Evolutionary conservation across 768 basidiomycete species (phyloP).

Genomic region (Hericium alpestre): DNA sequence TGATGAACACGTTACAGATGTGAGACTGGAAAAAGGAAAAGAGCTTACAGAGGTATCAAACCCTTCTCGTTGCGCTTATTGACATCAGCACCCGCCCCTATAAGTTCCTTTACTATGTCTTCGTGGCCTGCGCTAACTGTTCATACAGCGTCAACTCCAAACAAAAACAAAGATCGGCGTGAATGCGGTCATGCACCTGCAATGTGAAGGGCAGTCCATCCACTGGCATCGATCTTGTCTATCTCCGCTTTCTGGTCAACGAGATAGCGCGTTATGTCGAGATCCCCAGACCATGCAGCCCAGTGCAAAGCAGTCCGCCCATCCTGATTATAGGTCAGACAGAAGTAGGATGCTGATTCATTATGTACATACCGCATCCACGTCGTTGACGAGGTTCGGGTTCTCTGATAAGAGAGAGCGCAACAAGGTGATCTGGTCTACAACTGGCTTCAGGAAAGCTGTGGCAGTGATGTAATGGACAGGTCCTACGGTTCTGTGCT

Average conservation of each 20-base stretch:
- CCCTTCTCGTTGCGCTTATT: slow-evolving; percentile 77
- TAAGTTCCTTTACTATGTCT: slow-evolving; percentile 60
- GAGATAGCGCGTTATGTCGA: slow-evolving; percentile 57
- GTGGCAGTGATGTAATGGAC: slow-evolving; percentile 27
- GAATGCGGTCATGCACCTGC: slow-evolving; percentile 36
- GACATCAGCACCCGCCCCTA: slow-evolving; percentile 77
- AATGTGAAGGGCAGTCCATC: slow-evolving; percentile 77
- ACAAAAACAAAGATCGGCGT: neutral
- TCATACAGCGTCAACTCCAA: slow-evolving; percentile 8
- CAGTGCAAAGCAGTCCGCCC: slow-evolving; percentile 77
- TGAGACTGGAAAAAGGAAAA: slow-evolving; percentile 3
- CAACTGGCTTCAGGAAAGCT: slow-evolving; percentile 43
- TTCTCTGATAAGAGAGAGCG: slow-evolving; percentile 55
- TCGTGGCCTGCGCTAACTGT: slow-evolving; percentile 77
- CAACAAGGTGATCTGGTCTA: slow-evolving; percentile 66
- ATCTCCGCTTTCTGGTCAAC: slow-evolving; percentile 63
- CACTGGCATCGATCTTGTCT: slow-evolving; percentile 50
- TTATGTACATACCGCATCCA: slow-evolving; percentile 42
- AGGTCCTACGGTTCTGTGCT: neutral
- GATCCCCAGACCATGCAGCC: slow-evolving; percentile 66
- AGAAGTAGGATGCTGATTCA: neutral
- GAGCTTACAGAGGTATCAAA: slow-evolving; percentile 65
- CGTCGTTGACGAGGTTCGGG: slow-evolving; percentile 46
- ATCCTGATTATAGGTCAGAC: slow-evolving; percentile 37
- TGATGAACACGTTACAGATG: slow-evolving; percentile 9